Evolutionary conservation across 768 basidiomycete species (phyloP).

Genomic region (Inosperma sp.): DNA sequence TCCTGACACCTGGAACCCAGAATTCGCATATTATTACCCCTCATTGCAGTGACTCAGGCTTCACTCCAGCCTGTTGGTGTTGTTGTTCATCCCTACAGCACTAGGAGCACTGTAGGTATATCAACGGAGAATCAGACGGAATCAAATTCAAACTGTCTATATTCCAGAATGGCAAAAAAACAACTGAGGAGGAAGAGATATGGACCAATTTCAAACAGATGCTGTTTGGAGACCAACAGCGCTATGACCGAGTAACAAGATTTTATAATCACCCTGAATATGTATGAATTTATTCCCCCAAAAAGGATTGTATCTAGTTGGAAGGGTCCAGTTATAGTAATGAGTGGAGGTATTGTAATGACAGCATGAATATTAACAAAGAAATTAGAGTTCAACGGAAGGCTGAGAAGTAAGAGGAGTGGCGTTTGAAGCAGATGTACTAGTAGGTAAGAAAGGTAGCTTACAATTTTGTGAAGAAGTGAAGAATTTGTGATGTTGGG

Average conservation of each 20-base stretch:
- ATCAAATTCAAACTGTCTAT: conserved; percentile 42
- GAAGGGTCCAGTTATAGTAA: conserved; percentile 5
- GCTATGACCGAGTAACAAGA: conserved; percentile 31
- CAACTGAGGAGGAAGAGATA: conserved; percentile 23
- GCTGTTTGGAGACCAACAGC: conserved; percentile 33
- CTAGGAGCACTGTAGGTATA: too few species aligned
- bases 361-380: too few species aligned
- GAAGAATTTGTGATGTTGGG: not conserved
- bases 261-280: conserved; percentile 26
- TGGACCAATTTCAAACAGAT: conserved; percentile 37
- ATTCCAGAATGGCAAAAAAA: conserved; percentile 34
- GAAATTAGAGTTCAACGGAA: not conserved
- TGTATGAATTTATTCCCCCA: conserved; percentile 4
- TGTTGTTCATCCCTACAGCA: too few species aligned
- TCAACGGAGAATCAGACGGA: conserved; percentile 34
- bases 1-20: too few species aligned
- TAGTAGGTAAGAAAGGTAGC: not conserved
- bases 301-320: too few species aligned
- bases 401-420: too few species aligned
- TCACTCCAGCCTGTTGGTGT: too few species aligned
- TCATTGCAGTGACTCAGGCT: too few species aligned
- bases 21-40: too few species aligned
- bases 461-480: not conserved
- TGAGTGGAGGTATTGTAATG: conserved; percentile 1
- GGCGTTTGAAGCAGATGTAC: too few species aligned